Conservation (phyloP, 2,329 filamentous ascomycete species). For the Penicillium sp. region DNA sequence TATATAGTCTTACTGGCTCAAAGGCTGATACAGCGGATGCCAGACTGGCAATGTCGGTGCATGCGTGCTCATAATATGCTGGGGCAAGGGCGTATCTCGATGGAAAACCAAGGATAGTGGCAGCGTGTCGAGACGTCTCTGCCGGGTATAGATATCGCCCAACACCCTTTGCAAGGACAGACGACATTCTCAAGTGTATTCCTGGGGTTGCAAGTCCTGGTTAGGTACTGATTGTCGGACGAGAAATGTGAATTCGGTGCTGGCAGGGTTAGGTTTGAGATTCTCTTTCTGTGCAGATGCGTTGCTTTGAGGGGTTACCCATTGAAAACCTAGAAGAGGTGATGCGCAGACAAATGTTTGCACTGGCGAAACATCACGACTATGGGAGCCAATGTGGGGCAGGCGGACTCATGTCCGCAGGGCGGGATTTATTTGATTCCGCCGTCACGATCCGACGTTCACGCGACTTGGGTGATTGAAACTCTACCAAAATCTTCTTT, state of each 20-base stretch:
- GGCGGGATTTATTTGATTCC: neutral
- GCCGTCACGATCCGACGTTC: no score
- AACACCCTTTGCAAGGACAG: neutral
- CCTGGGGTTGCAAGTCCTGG: no score
- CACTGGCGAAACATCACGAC: neutral
- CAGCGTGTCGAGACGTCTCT: slow-evolving; percentile 22
- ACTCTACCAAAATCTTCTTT: no score
- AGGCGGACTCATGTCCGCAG: neutral
- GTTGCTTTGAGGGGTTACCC: no score
- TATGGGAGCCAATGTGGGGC: neutral
- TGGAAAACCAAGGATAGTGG: slow-evolving; percentile 31
- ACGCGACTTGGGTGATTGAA: no score
- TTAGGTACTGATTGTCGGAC: no score
- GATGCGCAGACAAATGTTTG: no score
- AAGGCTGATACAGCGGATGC: slow-evolving; percentile 29
- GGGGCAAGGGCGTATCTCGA: slow-evolving; percentile 21
- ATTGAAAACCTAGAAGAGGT: no score
- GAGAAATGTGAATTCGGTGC: neutral
- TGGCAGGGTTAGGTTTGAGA: no score
- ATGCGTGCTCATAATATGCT: slow-evolving; percentile 22
- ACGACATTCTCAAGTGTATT: neutral
- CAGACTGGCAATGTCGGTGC: slow-evolving; percentile 27
- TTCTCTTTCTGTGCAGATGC: no score
- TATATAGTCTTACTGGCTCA: slow-evolving; percentile 33
- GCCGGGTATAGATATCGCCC: slow-evolving; percentile 15